Percentiles rank a stretch among this genome's conserved stretches.
These are phyloP conservation scores for Viola odorata DNA, from an alignment of 345 rosid genomes.

Conservation along the genomic window DNA sequence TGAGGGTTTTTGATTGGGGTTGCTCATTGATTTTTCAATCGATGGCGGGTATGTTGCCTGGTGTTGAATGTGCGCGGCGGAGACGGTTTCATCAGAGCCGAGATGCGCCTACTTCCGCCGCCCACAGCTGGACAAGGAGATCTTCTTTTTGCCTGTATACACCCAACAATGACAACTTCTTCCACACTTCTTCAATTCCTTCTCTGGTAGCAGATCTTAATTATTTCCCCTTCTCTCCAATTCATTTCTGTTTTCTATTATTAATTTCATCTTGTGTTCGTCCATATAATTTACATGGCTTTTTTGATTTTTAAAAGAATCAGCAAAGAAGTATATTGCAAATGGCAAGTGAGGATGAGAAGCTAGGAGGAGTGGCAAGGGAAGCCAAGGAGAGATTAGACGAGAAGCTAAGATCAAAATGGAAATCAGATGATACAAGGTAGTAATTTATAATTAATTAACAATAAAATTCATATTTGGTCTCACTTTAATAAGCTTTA, in stretches of 20 bases:
- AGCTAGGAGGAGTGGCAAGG: slow-evolving; percentile 58
- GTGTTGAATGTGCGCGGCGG: slow-evolving; percentile 77
- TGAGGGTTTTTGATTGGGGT: neutral
- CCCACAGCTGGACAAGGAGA: slow-evolving; percentile 37
- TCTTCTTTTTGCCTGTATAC: slow-evolving; percentile 56
- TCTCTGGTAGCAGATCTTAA: slow-evolving; percentile 24
- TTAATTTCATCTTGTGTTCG: too few species aligned
- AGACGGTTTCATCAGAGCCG: slow-evolving; percentile 61
- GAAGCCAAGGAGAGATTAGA: slow-evolving; percentile 82
- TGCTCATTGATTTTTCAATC: neutral
- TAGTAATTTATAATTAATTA: neutral
- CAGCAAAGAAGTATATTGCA: slow-evolving; percentile 33
- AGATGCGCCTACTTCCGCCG: slow-evolving; percentile 25
- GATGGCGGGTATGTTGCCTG: slow-evolving; percentile 89
- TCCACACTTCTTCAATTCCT: slow-evolving; percentile 16
- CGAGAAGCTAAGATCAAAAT: slow-evolving; percentile 45
- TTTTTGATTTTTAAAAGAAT: neutral
- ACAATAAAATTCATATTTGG: too few species aligned
- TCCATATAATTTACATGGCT: too few species aligned
- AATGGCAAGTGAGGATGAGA: slow-evolving; percentile 38
- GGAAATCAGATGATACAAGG: slow-evolving; percentile 37
- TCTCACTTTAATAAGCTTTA: too few species aligned
- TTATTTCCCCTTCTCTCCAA: neutral
- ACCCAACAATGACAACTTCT: slow-evolving; percentile 41
- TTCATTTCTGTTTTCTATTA: too few species aligned